Percentiles rank a stretch among this genome's conserved stretches.
Evolutionary conservation across 129 eudicot species (phyloP).

Genomic region (Artemisia annua): DNA sequence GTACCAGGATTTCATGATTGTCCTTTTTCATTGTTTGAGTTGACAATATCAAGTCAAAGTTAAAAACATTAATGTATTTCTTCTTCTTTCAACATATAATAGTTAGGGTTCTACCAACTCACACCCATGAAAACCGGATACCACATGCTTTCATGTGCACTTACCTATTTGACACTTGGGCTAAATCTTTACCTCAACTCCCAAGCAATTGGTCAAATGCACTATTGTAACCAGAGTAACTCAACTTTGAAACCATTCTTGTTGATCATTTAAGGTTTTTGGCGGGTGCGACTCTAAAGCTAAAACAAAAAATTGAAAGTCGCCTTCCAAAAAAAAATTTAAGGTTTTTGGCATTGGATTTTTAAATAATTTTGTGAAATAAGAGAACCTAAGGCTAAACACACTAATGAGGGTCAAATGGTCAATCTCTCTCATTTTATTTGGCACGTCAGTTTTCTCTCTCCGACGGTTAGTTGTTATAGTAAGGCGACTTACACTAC

Average conservation of each 20-base stretch:
- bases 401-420: no score
- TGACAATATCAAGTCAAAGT: slow-evolving; percentile 39
- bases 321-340: no score
- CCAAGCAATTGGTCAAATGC: slow-evolving; percentile 9
- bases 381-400: no score
- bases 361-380: no score
- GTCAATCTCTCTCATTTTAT: no score
- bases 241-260: slow-evolving; percentile 5
- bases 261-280: no score
- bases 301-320: no score
- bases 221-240: slow-evolving; percentile 14
- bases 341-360: neutral
- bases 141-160: slow-evolving; percentile 44
- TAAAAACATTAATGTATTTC: slow-evolving; percentile 14
- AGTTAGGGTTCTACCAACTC: slow-evolving; percentile 34
- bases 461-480: no score
- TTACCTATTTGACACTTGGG: slow-evolving; percentile 28
- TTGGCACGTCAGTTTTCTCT: no score
- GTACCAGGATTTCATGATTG: slow-evolving; percentile 27
- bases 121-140: slow-evolving; percentile 43
- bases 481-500: no score
- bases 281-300: no score
- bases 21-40: slow-evolving; percentile 31
- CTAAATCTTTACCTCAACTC: slow-evolving; percentile 14
- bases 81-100: slow-evolving; percentile 14